These are phyloP conservation scores for Podaxis mareebaensis DNA, from an alignment of 768 basidiomycete species.

Conservation along the genomic window DNA sequence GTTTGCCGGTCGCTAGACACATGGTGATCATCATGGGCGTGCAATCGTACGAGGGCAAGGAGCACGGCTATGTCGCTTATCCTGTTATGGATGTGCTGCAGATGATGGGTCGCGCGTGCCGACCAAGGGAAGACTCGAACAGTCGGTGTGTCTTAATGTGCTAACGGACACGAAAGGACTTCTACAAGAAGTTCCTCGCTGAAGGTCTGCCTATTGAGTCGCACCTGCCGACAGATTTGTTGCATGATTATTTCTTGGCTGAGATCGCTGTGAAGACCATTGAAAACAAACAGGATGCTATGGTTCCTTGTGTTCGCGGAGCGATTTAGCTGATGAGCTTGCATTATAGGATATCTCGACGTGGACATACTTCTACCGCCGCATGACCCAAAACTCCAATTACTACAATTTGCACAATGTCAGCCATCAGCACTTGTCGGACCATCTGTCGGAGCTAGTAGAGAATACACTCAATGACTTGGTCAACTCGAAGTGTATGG, in stretches of 20 bases:
- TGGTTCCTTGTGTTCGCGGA: constrained; percentile 40
- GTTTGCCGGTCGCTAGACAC: constrained; percentile 87
- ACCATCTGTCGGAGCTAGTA: constrained; percentile 94
- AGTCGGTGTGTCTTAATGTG: constrained; percentile 95
- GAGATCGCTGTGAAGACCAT: constrained; percentile 99
- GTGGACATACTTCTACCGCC: constrained; percentile 97
- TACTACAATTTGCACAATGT: constrained; percentile 95
- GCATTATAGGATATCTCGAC: constrained; percentile 83
- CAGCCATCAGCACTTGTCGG: constrained; percentile 92
- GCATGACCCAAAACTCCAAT: constrained; percentile 97
- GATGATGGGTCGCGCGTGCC: constrained; percentile 99
- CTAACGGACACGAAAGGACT: constrained; percentile 46
- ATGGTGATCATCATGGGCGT: constrained; percentile 99
- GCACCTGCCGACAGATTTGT: constrained; percentile 82
- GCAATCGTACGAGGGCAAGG: constrained; percentile 94
- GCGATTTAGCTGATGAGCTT: constrained; percentile 7
- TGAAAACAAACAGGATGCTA: constrained; percentile 97
- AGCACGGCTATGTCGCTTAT: constrained; percentile 97
- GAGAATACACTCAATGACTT: constrained; percentile 91
- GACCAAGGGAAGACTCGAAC: constrained; percentile 83
- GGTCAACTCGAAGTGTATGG: constrained; percentile 92
- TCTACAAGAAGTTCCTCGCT: constrained; percentile 97
- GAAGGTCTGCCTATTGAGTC: constrained; percentile 99
- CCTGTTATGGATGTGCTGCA: constrained; percentile 98
- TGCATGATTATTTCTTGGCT: constrained; percentile 97